Base-by-base conservation (phyloP, 257 asterid genomes). In the Jasminum sambac region DNA sequence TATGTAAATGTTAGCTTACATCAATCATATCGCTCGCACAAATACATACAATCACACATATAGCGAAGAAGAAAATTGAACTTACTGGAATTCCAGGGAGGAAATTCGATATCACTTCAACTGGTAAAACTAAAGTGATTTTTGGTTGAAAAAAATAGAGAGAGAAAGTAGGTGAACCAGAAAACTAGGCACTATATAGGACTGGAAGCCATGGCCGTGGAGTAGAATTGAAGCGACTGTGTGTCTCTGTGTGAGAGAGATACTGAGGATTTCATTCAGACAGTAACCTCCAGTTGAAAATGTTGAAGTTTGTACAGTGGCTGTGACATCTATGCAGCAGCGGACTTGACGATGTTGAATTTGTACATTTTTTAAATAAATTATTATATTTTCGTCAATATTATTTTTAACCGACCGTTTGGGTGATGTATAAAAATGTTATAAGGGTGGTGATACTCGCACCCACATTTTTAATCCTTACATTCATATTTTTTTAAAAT, bases 171-270 rank as follows among this genome's bases (percentile, higher is more conserved):
- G 76, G 68, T 77, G 84, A 80, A 75, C 80, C 80, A 67, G 46
- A 57, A 75, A 41, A n/a, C 72, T 17, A 16, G 17, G 42, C 36
- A 71, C 71, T 78, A 75, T 69, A 78, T 50, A 11, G 24, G 12
- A 50, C 2, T n/a, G 10, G 60, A 50, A 50, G 60, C 25, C 26
- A 8, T 17, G 60, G 60, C 60, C 61, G 58, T 78, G 68, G 78
- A 62, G 86, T 81, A 77, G 77, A 79, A 78, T 71, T 79, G 74
- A 84, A 79, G 86, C 79, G 76, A 81, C 66, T 64, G 71, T 59
- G 66, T 80, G 40, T 60, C 75, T 39, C 71, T 59, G 40, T 19
- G n/a, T 21, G 58, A 17, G 58, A 16, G 58, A 17, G 8, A 10
- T 5, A 55, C 6, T 6, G 25, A 26, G 10, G 11, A 8, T 1